phyloP scores from a whole-genome alignment of 1,284 basidiomycete species.

The Cutaneotrichosporon sp. region DNA sequence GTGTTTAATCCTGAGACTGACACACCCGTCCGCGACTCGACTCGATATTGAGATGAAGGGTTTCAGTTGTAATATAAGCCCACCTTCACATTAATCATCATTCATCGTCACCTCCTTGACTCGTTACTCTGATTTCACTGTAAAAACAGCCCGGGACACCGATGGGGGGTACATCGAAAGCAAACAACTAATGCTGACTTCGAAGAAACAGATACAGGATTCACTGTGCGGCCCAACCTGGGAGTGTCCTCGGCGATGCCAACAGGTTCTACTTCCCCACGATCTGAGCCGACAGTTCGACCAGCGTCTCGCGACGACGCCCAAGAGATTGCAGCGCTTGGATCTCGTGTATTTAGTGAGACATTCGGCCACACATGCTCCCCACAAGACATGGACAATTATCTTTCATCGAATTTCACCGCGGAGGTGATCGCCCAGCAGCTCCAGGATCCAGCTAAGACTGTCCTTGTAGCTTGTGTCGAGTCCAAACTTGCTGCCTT shows the following conservation, averaged over 20 bases:
- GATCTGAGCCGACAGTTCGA: slow-evolving; percentile 30
- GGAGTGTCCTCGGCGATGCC: slow-evolving; percentile 6
- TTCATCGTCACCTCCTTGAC: too few species aligned
- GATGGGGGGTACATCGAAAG: too few species aligned
- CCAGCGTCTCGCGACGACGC: slow-evolving; percentile 6
- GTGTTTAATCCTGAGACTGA: too few species aligned
- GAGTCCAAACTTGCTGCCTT: slow-evolving; percentile 7
- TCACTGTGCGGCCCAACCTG: slow-evolving; percentile 5
- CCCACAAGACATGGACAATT: slow-evolving; percentile 10
- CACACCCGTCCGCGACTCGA: too few species aligned
- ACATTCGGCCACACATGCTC: slow-evolving; percentile 16
- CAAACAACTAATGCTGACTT: neutral
- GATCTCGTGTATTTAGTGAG: slow-evolving; percentile 4
- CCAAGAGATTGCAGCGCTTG: slow-evolving; percentile 5
- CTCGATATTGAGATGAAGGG: too few species aligned
- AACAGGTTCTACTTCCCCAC: slow-evolving; percentile 1
- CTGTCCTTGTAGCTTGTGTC: slow-evolving; percentile 4
- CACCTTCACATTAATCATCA: too few species aligned
- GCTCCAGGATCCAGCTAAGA: slow-evolving; percentile 2
- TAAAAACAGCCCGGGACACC: too few species aligned
- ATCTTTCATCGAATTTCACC: slow-evolving; percentile 12
- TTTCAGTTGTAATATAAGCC: too few species aligned
- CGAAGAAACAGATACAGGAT: neutral
- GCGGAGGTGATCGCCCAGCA: neutral
- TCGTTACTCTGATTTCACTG: too few species aligned